Percentiles rank a stretch among this genome's conserved stretches.
phyloP scores from a whole-genome alignment of 106 monocot species.

The Cymbidium sinense region DNA sequence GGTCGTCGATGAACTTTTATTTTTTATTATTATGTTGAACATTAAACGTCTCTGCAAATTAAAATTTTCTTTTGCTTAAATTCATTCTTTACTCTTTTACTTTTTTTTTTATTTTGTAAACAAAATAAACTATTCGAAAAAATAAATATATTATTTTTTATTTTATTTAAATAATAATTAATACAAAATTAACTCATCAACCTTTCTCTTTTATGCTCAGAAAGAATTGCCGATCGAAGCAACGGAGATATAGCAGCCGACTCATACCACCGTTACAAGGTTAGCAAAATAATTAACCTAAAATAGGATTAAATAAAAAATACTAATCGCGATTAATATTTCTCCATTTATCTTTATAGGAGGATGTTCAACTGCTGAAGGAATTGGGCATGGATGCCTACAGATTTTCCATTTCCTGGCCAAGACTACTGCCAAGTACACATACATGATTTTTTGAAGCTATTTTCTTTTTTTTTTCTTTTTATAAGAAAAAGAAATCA shows the following conservation, averaged over 20 bases:
- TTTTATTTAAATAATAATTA: too few relatives aligned
- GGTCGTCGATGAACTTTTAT: too few relatives aligned
- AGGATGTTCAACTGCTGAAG: constrained; percentile 38
- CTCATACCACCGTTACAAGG: constrained; percentile 46
- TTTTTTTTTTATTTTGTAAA: too few relatives aligned
- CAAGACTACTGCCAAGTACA: constrained; percentile 45
- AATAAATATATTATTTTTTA: too few relatives aligned
- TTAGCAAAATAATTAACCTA: background rate
- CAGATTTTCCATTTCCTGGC: constrained; percentile 61
- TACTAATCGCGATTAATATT: background rate
- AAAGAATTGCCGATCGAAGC: constrained; percentile 34
- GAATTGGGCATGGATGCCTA: constrained; percentile 43
- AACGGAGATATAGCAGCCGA: constrained; percentile 42
- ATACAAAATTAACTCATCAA: background rate
- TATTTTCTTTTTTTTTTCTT: background rate
- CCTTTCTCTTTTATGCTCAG: constrained; percentile 9
- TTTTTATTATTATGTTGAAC: too few relatives aligned
- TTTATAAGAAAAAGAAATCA: background rate
- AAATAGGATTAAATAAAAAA: too few relatives aligned
- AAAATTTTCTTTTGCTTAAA: too few relatives aligned
- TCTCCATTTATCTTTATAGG: constrained; percentile 23
- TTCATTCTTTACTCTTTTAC: too few relatives aligned
- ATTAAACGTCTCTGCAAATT: too few relatives aligned
- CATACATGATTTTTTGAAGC: background rate
- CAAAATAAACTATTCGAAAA: too few relatives aligned